These are phyloP conservation scores for Aspergillus ochraceus DNA, from an alignment of 2,329 filamentous ascomycete species.

Conservation along the genomic window DNA sequence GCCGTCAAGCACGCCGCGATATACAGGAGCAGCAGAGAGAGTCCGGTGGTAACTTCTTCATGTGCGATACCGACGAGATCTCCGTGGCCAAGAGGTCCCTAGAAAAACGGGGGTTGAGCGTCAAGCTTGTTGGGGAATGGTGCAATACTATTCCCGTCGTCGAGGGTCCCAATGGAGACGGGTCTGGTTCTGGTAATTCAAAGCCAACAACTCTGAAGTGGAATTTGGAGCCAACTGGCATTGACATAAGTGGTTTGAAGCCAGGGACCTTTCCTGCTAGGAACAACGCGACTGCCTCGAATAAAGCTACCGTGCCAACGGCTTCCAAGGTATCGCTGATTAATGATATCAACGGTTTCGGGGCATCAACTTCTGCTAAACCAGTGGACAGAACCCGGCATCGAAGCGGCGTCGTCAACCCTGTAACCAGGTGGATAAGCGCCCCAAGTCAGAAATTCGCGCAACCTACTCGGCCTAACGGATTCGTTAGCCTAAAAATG, in stretches of 20 bases:
- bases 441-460: not conserved
- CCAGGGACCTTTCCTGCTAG: not conserved
- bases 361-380: conserved; percentile 5
- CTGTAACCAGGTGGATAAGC: not conserved
- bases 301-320: not conserved
- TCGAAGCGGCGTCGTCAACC: not conserved
- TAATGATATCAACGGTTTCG: conserved; percentile 16
- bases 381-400: conserved; percentile 1
- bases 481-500: conserved; percentile 22
- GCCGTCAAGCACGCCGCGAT: conserved; percentile 12
- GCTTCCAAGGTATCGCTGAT: conserved; percentile 6
- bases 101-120: conserved; percentile 28
- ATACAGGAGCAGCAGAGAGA: conserved; percentile 12
- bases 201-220: not conserved
- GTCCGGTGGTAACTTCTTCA: conserved; percentile 22
- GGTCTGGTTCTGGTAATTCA: not conserved
- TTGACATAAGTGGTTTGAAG: not conserved
- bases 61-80: conserved; percentile 33
- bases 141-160: conserved; percentile 22
- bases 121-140: conserved; percentile 35
- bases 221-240: not conserved
- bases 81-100: conserved; percentile 32
- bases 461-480: not conserved
- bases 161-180: not conserved
- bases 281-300: not conserved